Conservation (phyloP, 148 eudicot species). For the Amaranthus palmeri region DNA sequence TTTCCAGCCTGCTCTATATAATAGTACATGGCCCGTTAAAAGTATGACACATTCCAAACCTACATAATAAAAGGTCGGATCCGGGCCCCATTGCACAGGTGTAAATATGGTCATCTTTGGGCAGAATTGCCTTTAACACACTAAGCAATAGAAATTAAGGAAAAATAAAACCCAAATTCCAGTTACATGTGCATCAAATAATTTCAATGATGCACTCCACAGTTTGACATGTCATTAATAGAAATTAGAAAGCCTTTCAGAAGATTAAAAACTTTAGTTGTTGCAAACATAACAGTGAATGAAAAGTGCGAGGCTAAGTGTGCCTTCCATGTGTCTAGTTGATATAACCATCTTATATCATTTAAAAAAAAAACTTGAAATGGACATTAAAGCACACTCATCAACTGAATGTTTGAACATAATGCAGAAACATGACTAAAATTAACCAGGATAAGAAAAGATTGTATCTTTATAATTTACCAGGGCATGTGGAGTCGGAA, state of each 20-base stretch:
- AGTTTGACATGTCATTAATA: background rate
- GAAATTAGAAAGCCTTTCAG: background rate
- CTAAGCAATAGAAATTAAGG: background rate
- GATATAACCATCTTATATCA: background rate
- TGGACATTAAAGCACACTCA: background rate
- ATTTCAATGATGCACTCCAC: background rate
- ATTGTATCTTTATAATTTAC: conserved; percentile 28
- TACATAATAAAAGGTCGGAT: too few relatives aligned
- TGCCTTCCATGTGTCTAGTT: background rate
- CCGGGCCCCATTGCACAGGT: too few relatives aligned
- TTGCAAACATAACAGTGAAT: background rate
- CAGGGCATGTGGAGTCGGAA: conserved; percentile 95
- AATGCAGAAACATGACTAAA: conserved; percentile 6
- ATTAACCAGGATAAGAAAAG: conserved; percentile 2
- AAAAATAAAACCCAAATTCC: background rate
- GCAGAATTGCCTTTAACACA: background rate
- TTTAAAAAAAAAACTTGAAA: background rate
- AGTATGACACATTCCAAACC: too few relatives aligned
- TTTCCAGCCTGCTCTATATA: too few relatives aligned
- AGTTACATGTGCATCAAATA: background rate
- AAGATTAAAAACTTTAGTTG: background rate
- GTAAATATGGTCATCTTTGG: background rate
- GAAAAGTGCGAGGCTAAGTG: background rate
- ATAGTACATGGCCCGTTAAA: too few relatives aligned
- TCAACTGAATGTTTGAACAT: conserved; percentile 5